These are phyloP conservation scores for Colletotrichum chlorophyti DNA, from an alignment of 2,329 filamentous ascomycete genomes.

Conservation along the genomic window DNA sequence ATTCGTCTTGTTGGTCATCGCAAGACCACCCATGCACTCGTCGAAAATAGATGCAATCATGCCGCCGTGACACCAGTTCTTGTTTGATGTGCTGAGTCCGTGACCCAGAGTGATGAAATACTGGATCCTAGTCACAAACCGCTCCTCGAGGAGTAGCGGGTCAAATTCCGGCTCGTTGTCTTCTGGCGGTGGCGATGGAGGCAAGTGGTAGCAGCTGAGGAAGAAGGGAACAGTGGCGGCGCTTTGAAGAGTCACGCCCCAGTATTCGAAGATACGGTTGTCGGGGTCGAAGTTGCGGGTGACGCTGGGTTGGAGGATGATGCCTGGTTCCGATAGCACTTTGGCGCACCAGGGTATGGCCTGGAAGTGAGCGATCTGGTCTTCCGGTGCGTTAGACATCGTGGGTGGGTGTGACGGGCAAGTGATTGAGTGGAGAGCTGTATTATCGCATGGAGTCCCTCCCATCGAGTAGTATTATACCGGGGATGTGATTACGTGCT, in stretches of 20 bases:
- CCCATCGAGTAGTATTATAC: too few relatives aligned
- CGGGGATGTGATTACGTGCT: too few relatives aligned
- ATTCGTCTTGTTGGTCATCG: background rate
- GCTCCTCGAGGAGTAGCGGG: background rate
- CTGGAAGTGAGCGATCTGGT: background rate
- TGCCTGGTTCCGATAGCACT: background rate
- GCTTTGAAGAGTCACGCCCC: background rate
- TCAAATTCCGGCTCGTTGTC: background rate
- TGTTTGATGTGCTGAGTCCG: background rate
- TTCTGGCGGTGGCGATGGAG: background rate
- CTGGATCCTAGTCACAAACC: background rate
- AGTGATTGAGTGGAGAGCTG: too few relatives aligned
- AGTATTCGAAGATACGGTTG: background rate
- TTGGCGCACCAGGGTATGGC: background rate
- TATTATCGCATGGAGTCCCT: too few relatives aligned
- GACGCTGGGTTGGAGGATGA: background rate
- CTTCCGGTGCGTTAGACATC: background rate
- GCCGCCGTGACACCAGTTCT: background rate
- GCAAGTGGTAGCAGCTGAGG: slow-evolving; percentile 1
- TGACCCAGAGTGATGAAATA: background rate
- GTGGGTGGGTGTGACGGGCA: background rate
- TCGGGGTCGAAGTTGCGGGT: slow-evolving; percentile 1
- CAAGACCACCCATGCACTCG: background rate
- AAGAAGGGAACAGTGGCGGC: background rate
- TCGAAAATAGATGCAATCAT: background rate